A percentile compares a stretch with the other conserved stretches of the same genome.
These are phyloP conservation scores for Clarireedia paspali DNA, from an alignment of 2,329 filamentous ascomycete genomes.

Conservation along the genomic window DNA sequence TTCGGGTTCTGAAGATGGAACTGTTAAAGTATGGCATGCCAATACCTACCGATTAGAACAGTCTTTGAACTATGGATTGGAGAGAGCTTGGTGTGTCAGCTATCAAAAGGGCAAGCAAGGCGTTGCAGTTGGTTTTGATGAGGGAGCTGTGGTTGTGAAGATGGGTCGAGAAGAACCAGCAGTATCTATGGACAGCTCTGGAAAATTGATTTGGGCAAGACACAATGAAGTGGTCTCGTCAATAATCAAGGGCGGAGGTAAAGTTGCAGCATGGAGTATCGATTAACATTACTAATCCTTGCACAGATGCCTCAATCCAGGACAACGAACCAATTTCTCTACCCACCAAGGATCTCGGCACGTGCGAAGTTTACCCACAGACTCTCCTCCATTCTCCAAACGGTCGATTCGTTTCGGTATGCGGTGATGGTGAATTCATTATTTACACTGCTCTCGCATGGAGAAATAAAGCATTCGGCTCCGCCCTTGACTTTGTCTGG, in stretches of 20 bases:
- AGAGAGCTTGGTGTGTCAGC: conserved; percentile 94
- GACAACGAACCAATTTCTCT: conserved; percentile 82
- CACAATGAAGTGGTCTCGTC: conserved; percentile 93
- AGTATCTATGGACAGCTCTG: conserved; percentile 92
- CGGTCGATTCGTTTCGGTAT: conserved; percentile 78
- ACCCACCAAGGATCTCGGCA: conserved; percentile 88
- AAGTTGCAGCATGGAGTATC: conserved; percentile 23
- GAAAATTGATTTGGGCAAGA: conserved; percentile 92
- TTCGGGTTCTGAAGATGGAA: conserved; percentile 94
- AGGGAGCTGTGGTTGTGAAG: conserved; percentile 95
- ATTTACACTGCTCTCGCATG: conserved; percentile 96
- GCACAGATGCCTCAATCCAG: conserved; percentile 66
- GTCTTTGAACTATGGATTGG: conserved; percentile 89
- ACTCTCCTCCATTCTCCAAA: conserved; percentile 95
- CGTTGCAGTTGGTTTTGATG: conserved; percentile 92
- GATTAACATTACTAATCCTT: conserved; percentile 24
- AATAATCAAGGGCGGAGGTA: conserved; percentile 82
- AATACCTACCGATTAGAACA: conserved; percentile 96
- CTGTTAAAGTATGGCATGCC: conserved; percentile 96
- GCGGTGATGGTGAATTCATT: conserved; percentile 96
- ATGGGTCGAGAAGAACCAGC: conserved; percentile 96
- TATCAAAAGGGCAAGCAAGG: conserved; percentile 94
- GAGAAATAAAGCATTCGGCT: conserved; percentile 96
- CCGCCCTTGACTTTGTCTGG: conserved; percentile 94
- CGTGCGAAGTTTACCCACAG: conserved; percentile 94